Base-by-base conservation (phyloP, 495 filamentous ascomycete species). In the Apiosordaria backusii region DNA sequence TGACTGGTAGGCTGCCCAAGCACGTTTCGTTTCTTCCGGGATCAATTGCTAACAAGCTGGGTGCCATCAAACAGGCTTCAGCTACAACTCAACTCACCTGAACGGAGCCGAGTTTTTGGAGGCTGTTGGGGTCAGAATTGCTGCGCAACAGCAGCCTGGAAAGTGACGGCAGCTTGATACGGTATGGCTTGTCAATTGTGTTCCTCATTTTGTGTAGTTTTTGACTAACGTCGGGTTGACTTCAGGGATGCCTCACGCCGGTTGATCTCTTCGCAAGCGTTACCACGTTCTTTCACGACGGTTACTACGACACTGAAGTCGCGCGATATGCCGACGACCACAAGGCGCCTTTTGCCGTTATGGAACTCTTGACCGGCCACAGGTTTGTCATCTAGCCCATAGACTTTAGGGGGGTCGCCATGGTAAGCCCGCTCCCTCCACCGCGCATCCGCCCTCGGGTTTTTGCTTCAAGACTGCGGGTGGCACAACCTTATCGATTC, bases 201-300 rank as follows among this genome's bases (percentile, higher is more conserved):
- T 55, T 13, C 16, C 0, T 21, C n/a, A 50, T 23, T 23, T 6
- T 7, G 10, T 5, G 5, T 22, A 6, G n/a, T 22, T 50, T 6
- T 23, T 55, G 22, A 55, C 19, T 62, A 65, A 65, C 1, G 62
- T 65, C 4, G n/a, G 10, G 15, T 63, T 10, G 15, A 53, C 57
- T 4, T 13, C 62, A 72, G 62, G 74, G 73, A 0, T 78, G 76
- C 60, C 24, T 78, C 1, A 76, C 76, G 16, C 64, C 67, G 62
- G 72, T 71, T 54, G 76, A 76, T 67, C 62, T 73, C 23, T 72
- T 62, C 58, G 50, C 67, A 3, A 68, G 67, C 27, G 66, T 70
- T n/a, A 63, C 62, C 26, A 54, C 50, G 74, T 80, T 77, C 70
- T 77, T 80, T 74, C 72, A 76, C 50, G 65, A 63, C 4, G 75